These are phyloP conservation scores for Flaveria floridana DNA, from an alignment of 140 eudicot species.

Conservation along the genomic window DNA sequence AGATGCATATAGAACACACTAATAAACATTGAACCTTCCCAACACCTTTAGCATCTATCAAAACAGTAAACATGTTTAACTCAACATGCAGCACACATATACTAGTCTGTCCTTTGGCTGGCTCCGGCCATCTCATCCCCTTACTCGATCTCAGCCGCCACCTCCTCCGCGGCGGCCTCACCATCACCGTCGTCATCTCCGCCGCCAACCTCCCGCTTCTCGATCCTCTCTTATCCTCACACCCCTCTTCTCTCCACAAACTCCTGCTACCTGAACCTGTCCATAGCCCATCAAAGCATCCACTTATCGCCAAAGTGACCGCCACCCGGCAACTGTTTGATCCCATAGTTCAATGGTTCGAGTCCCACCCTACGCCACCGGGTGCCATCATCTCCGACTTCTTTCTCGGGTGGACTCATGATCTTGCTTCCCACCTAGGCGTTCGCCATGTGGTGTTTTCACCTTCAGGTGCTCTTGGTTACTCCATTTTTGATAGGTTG, in stretches of 20 bases:
- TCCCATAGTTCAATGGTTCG: constrained; percentile 53
- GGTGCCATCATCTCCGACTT: constrained; percentile 62
- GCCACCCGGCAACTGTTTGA: constrained; percentile 39
- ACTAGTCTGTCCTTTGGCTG: constrained; percentile 38
- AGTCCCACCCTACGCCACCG: constrained; percentile 63
- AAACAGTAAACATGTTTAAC: constrained; percentile 18
- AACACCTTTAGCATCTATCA: not conserved
- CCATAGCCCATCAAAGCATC: constrained; percentile 32
- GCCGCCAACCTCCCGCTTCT: constrained; percentile 36
- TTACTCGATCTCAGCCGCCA: constrained; percentile 45
- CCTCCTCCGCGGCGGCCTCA: constrained; percentile 39
- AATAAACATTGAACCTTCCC: not conserved
- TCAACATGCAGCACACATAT: constrained; percentile 28
- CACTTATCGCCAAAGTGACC: constrained; percentile 31
- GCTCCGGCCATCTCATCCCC: constrained; percentile 51
- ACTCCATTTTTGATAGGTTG: constrained; percentile 36
- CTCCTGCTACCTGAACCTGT: constrained; percentile 56
- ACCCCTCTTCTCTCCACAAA: constrained; percentile 46
- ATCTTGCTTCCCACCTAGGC: constrained; percentile 42
- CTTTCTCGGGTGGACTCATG: constrained; percentile 63
- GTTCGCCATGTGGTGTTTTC: constrained; percentile 48
- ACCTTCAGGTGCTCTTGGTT: constrained; percentile 56
- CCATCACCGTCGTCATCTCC: constrained; percentile 37
- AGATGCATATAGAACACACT: not conserved
- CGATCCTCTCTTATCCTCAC: constrained; percentile 45